Conservation (phyloP, 345 rosid genomes). For the Eucalyptus microcorys region DNA sequence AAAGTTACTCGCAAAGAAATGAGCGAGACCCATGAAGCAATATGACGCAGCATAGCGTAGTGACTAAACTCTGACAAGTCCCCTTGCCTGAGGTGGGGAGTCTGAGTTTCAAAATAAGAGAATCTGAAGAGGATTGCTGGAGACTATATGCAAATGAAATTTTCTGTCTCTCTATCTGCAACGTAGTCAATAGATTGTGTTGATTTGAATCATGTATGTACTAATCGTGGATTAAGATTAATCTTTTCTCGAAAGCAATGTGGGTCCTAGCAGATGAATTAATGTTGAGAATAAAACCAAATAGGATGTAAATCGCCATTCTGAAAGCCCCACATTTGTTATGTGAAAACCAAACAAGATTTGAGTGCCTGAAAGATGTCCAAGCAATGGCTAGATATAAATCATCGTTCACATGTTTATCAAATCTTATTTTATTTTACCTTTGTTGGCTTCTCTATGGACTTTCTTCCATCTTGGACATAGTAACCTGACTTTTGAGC, state of each 20-base stretch:
- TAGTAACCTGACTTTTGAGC: neutral
- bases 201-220: neutral
- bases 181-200: neutral
- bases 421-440: neutral
- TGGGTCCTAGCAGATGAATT: neutral
- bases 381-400: neutral
- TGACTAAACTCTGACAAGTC: neutral
- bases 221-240: neutral
- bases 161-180: neutral
- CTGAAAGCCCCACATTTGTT: neutral
- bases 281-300: neutral
- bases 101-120: neutral
- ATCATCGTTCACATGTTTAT: neutral
- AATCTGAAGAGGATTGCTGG: neutral
- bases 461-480: neutral
- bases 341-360: neutral
- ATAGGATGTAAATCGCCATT: neutral
- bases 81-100: neutral
- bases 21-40: neutral
- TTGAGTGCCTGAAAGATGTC: neutral
- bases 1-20: neutral
- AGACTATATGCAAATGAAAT: neutral
- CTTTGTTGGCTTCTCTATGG: neutral
- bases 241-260: neutral
- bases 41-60: neutral